A percentile compares a stretch with the other conserved stretches of the same genome.
These are phyloP conservation scores for Lactarius quietus DNA, from an alignment of 768 basidiomycete genomes.

Conservation along the genomic window DNA sequence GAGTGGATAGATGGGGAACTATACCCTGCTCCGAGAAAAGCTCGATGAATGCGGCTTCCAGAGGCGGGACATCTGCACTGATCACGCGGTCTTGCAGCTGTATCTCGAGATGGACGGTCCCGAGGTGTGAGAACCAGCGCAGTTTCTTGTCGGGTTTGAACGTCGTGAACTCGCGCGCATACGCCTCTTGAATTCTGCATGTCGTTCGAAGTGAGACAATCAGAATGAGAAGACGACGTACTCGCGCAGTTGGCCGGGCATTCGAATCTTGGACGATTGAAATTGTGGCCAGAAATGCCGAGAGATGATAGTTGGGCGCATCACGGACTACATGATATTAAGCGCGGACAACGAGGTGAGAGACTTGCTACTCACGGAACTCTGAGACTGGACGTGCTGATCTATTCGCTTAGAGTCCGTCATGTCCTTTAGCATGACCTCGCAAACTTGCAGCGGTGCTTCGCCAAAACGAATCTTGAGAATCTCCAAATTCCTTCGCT, in stretches of 20 bases:
- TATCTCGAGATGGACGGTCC: constrained; percentile 75
- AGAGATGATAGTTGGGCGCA: constrained; percentile 91
- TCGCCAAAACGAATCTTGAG: constrained; percentile 97
- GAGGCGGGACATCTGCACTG: constrained; percentile 70
- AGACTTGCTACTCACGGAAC: constrained; percentile 43
- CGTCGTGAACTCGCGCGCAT: constrained; percentile 69
- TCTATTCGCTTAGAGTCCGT: constrained; percentile 90
- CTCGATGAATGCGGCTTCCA: constrained; percentile 91
- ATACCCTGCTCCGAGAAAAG: constrained; percentile 72
- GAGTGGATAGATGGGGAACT: constrained; percentile 14
- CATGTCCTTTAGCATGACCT: constrained; percentile 98
- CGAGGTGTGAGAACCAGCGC: constrained; percentile 86
- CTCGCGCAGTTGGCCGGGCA: constrained; percentile 85
- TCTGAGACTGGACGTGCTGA: constrained; percentile 77
- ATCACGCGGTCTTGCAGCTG: constrained; percentile 79
- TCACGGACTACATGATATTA: constrained; percentile 46
- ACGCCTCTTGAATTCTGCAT: constrained; percentile 66
- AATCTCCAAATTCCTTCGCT: constrained; percentile 92
- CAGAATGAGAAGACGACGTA: constrained; percentile 38
- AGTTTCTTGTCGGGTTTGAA: constrained; percentile 94
- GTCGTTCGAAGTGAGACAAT: background rate
- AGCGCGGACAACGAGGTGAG: background rate
- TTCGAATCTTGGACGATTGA: constrained; percentile 63
- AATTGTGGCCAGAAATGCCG: constrained; percentile 93
- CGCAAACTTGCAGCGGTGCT: constrained; percentile 87